Evolutionary conservation across 352 stramenopile species (phyloP), one percentile per base, ranked within the genome.

Genomic region (Lagenidium giganteum): DNA sequence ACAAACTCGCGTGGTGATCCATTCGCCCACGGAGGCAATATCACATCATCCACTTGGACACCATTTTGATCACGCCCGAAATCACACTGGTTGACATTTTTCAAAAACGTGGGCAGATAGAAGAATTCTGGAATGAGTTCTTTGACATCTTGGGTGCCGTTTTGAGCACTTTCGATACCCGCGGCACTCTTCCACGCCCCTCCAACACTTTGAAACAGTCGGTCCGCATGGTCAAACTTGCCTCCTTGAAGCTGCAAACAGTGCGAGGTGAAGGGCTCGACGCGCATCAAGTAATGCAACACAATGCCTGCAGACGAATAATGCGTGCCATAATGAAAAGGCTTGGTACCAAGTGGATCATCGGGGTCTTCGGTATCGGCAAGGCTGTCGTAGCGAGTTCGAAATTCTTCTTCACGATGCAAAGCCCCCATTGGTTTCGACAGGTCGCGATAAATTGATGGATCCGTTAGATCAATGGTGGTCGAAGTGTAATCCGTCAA

Each of bases 111-210:
- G 20, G 93, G 83, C 22, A 97, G 80, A 30, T 94, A 96, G 59
- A 98, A 99, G 60, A 97, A 99, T 70, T 99, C 97, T 9, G 97
- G 97, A 13, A 91, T 99, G 9, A 99, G 65, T 58, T 99, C 97
- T 67, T 99, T 99, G 12, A 99, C 95, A 62, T 99, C 96, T 31
- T 94, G 90, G 2, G 95, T 94, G 16, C 67, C 72, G 34, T 82
- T 89, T 42, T 87, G 72, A 27, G 69, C 73, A 16, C 49, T 75
- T 43, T 89, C 69, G 26, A 76, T 51, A 0, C 77, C 74, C 0
- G 77, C 73, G 7, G 75, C 72, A 12, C 70, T 85, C 17, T 97
- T 87, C 87, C 94, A 99, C 12, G 95, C 95, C 28, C 84, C 69
- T 13, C 76, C 60, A 33, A 99, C 73, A 39, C 87, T 98, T 27